phyloP scores from a whole-genome alignment of 2,329 filamentous ascomycete genomes.

The Epichloe baconii region DNA sequence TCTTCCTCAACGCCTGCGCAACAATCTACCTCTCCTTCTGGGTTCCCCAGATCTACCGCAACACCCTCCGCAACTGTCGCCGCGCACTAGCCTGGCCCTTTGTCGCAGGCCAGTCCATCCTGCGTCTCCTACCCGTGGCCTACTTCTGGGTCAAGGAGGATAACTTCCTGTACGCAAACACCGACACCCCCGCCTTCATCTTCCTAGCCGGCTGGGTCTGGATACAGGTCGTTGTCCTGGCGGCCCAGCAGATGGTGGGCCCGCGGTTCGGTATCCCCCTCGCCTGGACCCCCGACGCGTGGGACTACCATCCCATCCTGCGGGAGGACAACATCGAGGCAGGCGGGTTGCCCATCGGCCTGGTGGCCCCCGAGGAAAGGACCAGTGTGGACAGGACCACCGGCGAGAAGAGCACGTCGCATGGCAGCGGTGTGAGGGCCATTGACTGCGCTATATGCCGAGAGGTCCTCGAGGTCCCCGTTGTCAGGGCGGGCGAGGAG shows the following conservation, averaged over 20 bases:
- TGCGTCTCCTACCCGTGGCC: constrained; percentile 66
- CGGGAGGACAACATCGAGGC: constrained; percentile 71
- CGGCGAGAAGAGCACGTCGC: constrained; percentile 8
- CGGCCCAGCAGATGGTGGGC: constrained; percentile 70
- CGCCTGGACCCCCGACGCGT: constrained; percentile 58
- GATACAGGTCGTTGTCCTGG: constrained; percentile 70
- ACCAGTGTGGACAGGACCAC: neutral
- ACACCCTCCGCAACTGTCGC: constrained; percentile 80
- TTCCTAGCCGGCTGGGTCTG: constrained; percentile 63
- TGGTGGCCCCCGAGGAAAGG: constrained; percentile 21
- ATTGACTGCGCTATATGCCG: constrained; percentile 96
- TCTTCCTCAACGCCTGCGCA: constrained; percentile 50
- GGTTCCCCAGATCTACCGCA: constrained; percentile 84
- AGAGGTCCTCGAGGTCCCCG: constrained; percentile 78
- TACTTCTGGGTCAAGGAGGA: constrained; percentile 72
- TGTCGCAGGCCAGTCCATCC: constrained; percentile 66
- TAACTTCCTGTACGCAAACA: constrained; percentile 69
- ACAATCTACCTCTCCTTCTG: constrained; percentile 81
- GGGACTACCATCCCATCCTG: constrained; percentile 89
- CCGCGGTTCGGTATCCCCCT: constrained; percentile 74
- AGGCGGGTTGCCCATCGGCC: constrained; percentile 67
- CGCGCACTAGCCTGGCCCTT: constrained; percentile 88
- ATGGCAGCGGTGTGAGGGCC: constrained; percentile 14
- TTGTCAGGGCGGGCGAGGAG: constrained; percentile 49
- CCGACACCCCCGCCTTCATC: constrained; percentile 52